phyloP scores from a whole-genome alignment of 192 early-diverging fungal species.

The Radiomyces spectabilis region DNA sequence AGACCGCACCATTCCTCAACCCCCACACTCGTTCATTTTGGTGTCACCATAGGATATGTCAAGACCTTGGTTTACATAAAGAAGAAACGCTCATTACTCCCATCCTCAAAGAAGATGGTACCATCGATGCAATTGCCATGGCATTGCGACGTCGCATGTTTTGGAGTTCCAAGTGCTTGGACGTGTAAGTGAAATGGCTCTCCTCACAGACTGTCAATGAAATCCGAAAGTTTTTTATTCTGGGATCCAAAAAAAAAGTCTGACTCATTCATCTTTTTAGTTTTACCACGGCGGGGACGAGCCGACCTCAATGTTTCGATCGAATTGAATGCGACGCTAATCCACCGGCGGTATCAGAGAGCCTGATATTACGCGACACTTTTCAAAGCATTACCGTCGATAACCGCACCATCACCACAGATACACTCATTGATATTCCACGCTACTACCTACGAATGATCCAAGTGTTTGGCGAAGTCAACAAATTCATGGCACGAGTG shows the following conservation, averaged over 20 bases:
- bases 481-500: conserved; percentile 11
- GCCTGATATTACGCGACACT: conserved; percentile 7
- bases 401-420: conserved; percentile 3
- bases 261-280: background rate
- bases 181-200: conserved; percentile 30
- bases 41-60: conserved; percentile 23
- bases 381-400: conserved; percentile 9
- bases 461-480: conserved; percentile 23
- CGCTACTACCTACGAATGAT: conserved; percentile 6
- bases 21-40: background rate
- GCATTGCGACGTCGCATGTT: conserved; percentile 34
- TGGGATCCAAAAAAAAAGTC: background rate
- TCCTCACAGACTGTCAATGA: background rate
- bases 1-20: background rate
- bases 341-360: conserved; percentile 8
- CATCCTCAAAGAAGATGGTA: conserved; percentile 31
- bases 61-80: conserved; percentile 43
- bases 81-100: conserved; percentile 25
- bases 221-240: background rate
- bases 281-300: conserved; percentile 18
- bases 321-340: conserved; percentile 34
- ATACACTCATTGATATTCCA: conserved; percentile 13
- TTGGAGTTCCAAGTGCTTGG: conserved; percentile 43
- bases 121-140: conserved; percentile 28
- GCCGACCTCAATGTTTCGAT: conserved; percentile 39